Conservation (phyloP, 2,329 filamentous ascomycete species). For the Ilyonectria mors-panacis region DNA sequence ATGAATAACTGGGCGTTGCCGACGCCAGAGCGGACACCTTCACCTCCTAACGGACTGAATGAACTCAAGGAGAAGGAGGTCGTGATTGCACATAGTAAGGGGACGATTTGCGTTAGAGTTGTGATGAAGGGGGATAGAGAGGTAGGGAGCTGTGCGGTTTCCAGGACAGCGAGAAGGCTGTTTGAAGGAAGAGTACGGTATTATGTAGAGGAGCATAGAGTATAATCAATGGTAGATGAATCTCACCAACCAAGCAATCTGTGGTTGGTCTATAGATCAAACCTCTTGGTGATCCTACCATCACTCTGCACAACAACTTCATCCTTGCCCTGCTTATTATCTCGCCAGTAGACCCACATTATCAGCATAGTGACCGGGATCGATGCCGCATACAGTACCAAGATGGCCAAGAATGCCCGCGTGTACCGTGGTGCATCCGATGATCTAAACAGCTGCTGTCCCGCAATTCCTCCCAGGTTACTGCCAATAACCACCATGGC, state of each 20-base stretch:
- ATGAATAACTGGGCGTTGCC: slow-evolving; percentile 36
- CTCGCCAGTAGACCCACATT: slow-evolving; percentile 42
- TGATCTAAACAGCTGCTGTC: slow-evolving; percentile 43
- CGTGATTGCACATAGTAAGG: background rate
- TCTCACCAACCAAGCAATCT: too few relatives aligned
- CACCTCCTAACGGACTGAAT: slow-evolving; percentile 29
- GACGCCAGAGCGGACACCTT: slow-evolving; percentile 36
- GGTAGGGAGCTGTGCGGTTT: slow-evolving; percentile 48
- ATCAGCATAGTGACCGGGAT: slow-evolving; percentile 37
- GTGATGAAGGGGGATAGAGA: slow-evolving; percentile 37
- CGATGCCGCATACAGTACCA: slow-evolving; percentile 34
- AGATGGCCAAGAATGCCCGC: slow-evolving; percentile 35
- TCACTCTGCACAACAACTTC: background rate
- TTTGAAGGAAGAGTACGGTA: slow-evolving; percentile 52
- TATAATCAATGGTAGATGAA: too few relatives aligned
- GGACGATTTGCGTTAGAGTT: background rate
- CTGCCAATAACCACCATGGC: slow-evolving; percentile 44
- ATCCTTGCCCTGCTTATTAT: slow-evolving; percentile 35
- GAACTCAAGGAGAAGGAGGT: background rate
- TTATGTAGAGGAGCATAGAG: slow-evolving; percentile 31
- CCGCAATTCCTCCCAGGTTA: slow-evolving; percentile 43
- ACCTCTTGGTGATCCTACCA: background rate
- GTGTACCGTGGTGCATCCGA: slow-evolving; percentile 41
- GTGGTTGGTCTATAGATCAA: slow-evolving; percentile 13
- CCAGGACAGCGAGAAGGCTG: slow-evolving; percentile 50